Conservation (phyloP, 805 yeast species). For the Torulaspora quercuum region DNA sequence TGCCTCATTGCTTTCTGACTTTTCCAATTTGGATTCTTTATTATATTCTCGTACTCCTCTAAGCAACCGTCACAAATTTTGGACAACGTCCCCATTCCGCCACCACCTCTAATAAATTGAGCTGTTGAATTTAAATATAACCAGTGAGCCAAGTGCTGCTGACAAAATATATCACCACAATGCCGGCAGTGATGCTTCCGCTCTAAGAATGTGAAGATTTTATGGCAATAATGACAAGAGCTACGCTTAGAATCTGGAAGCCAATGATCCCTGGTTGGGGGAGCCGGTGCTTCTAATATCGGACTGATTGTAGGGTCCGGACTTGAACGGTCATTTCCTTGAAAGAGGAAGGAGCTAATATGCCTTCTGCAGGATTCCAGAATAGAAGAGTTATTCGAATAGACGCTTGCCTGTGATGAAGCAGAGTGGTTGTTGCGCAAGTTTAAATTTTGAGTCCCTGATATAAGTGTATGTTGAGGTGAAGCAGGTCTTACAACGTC, state of each 20-base stretch:
- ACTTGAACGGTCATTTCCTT: conserved; percentile 5
- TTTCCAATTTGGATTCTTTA: conserved; percentile 27
- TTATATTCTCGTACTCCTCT: conserved; percentile 53
- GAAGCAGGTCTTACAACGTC: conserved; percentile 36
- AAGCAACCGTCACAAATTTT: conserved; percentile 71
- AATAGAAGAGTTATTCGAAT: conserved; percentile 25
- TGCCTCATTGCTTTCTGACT: conserved; percentile 14
- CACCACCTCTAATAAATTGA: conserved; percentile 61
- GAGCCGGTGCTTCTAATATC: conserved; percentile 14
- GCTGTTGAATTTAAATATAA: conserved; percentile 56
- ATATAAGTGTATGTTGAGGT: conserved; percentile 14
- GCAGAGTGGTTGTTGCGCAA: conserved; percentile 18
- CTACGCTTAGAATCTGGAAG: conserved; percentile 62
- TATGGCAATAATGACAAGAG: conserved; percentile 66
- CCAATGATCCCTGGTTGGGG: conserved; percentile 67
- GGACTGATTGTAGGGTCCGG: conserved; percentile 24
- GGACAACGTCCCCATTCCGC: conserved; percentile 53
- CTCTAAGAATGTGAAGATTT: conserved; percentile 70
- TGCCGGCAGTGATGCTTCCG: conserved; percentile 81
- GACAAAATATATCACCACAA: conserved; percentile 79
- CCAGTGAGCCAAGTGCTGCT: conserved; percentile 58
- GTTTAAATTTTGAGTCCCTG: conserved; percentile 20
- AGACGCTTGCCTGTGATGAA: conserved; percentile 27
- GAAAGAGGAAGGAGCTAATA: conserved; percentile 20
- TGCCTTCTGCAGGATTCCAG: conserved; percentile 19